Base-by-base conservation (phyloP, 148 eudicot genomes). In the Agrostemma githago region DNA sequence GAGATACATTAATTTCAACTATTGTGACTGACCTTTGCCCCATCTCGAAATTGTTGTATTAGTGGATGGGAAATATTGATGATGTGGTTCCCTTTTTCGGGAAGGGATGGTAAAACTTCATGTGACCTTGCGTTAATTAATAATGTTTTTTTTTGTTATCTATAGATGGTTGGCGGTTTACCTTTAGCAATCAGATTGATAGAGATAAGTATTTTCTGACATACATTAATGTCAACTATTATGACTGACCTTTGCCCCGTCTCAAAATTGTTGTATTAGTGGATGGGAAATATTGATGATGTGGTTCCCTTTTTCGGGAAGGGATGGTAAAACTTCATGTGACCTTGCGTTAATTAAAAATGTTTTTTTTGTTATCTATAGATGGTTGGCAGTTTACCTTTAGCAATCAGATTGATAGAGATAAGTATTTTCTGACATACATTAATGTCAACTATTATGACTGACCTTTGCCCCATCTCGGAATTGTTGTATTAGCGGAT, bases 71-170 rank as follows among this genome's bases (percentile, higher is more conserved):
- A 78, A 95, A 80, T 44, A 88, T 92, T 19, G 97, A 90, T 71
- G 81, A 88, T 42, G 97, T 96, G 46, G 96, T 90, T 48, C 96
- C 97, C 74, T 92, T 90, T 78, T 95, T 92, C 69, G 97, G 96
- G 41, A 72, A 68, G 78, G 86, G 90, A 39, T 95, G 14, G 68
- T 14, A 20, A 1, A 38, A 40, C 41, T n/a, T 65, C 48, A 1
- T 65, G 48, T 9, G 8, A 65, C 68, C 2, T 65, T 65, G 7
- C n/a, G 5, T 65, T 10, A 10, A 7, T 11, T 26, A 40, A 21
- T 19, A 60, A 7, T 20, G 37, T 34, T 8, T 17, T n/a, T n/a
- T 59, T 60, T 11, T 19, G 8, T 17, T 3, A 20, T 60, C 37
- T 60, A n/a, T 20, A 20, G 10, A 60, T 60, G 34, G 38, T 60